Evolutionary conservation across 306 rosid genomes (phyloP), one percentile per base, ranked within the genome.

Genomic region (Begonia masoniana): DNA sequence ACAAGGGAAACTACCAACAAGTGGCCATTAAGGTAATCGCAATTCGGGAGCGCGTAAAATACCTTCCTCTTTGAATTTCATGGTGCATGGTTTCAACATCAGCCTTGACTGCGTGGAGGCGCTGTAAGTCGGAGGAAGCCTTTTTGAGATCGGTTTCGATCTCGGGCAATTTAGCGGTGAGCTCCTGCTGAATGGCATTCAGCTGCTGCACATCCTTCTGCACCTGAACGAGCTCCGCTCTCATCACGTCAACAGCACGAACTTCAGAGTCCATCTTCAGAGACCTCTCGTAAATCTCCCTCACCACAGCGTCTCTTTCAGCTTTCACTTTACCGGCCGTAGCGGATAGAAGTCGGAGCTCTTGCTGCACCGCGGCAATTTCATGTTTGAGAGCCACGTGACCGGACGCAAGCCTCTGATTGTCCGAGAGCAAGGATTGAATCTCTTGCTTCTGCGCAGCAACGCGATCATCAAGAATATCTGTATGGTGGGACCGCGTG

Each of bases 331-430:
- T 62, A 6, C 68, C 73, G 12, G 91, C 83, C 0, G 68, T 64
- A 1, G 75, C 73, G 9, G 95, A 66, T 11, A 83, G 61, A 6
- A 47, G 78, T 10, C 75, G 85, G 66, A 85, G 76, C 51, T 81
- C 92, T 58, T 65, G 69, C 70, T 81, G 82, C 0, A 87, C 54
- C 50, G 70, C 73, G 47, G 79, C 52, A 11, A 91, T 80, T 54
- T 91, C 88, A 41, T 91, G 95, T 62, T 85, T 91, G 72, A 91
- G 85, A 23, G 82, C 88, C 53, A 83, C 84, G 68, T 91, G 97
- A 31, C 74, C 72, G 66, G 88, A 73, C 13, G 92, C 92, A 57
- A 86, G 94, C 63, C 79, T 85, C 75, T 83, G 92, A 62, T 91
- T 91, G 59, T 83, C 96, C 11, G 59, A 21, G 52, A 83, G 81